Evolutionary conservation across 768 basidiomycete species (phyloP), one percentile per base, ranked within the genome.

Genomic region (Auriscalpium orientale): DNA sequence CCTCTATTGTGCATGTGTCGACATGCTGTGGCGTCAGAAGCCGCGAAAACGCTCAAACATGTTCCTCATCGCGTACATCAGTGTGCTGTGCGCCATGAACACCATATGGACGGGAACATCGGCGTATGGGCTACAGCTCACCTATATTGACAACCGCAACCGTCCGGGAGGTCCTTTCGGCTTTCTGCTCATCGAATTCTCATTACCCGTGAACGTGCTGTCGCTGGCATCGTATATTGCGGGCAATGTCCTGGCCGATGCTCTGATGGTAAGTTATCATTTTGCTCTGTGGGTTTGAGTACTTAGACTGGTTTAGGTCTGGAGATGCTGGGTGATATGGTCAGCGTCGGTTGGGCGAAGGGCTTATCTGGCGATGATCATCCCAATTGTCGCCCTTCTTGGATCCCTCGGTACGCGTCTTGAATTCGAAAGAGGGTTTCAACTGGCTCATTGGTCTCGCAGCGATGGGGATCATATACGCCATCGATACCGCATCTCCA

Each of bases 321-420:
- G 76, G 76, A 67, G 76, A 18, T 78, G 77, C 58, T 75, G 72
- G 69, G 71, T 78, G 13, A 75, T 78, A 21, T 79, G 76, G 74
- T 65, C 67, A 38, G 69, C 70, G 3, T 71, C 70, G 11, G 74
- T 74, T 16, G 62, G 55, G 15, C 18, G 37, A 1, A 56, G 68
- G 15, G 71, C 73, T 7, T 69, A 70, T 57, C 49, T 68, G 3
- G 72, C 71, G 2, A 65, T 69, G 5, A 54, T 65, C 1, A 66
- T 79, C 47, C 77, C 79, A 10, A 57, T 64, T 0, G 18, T 76
- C 7, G 56, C 74, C 36, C 61, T 78, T 8, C 37, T 77, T 8
- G 71, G 60, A 1, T 76, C 78, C 16, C 74, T 77, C 45, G 70
- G 77, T 78, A 54, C 49, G 72, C 64, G 21, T 28, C 52, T 10